Conservation (phyloP, 140 eudicot species). For the Oenanthe javanica region DNA sequence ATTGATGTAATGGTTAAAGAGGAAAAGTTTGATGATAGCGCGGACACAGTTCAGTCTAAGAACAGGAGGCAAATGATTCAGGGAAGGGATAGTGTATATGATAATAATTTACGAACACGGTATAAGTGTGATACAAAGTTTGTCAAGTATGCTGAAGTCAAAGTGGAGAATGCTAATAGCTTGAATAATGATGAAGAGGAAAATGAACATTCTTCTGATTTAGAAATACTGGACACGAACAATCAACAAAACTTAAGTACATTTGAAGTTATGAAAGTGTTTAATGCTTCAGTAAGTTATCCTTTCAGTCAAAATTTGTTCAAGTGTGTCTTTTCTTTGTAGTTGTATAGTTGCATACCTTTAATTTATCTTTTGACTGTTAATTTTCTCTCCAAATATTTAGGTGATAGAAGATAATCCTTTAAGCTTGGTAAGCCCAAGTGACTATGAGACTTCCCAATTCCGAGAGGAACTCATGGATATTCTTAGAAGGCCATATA, state of each 20-base stretch:
- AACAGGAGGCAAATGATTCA: neutral
- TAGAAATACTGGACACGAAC: slow-evolving; percentile 26
- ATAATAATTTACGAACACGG: neutral
- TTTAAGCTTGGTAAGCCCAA: neutral
- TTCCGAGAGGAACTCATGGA: slow-evolving; percentile 22
- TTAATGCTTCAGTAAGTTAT: slow-evolving; percentile 19
- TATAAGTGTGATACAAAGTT: neutral
- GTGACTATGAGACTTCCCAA: slow-evolving; percentile 7
- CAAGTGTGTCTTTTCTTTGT: neutral
- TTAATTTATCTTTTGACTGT: neutral
- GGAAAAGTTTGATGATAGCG: neutral
- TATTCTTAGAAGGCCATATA: slow-evolving; percentile 31
- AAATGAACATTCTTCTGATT: slow-evolving; percentile 19
- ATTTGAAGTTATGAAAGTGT: slow-evolving; percentile 13
- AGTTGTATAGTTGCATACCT: neutral
- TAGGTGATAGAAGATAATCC: slow-evolving; percentile 6
- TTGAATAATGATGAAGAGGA: slow-evolving; percentile 18
- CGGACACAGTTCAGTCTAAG: neutral
- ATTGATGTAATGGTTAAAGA: neutral
- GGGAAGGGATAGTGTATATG: neutral
- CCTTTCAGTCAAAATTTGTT: neutral
- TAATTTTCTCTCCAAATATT: neutral
- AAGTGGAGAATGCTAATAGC: slow-evolving; percentile 8
- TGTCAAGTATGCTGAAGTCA: neutral
- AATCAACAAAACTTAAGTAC: slow-evolving; percentile 18